Base-by-base conservation (phyloP, 2,329 filamentous ascomycete genomes). In the Rugonectria rugulosa region DNA sequence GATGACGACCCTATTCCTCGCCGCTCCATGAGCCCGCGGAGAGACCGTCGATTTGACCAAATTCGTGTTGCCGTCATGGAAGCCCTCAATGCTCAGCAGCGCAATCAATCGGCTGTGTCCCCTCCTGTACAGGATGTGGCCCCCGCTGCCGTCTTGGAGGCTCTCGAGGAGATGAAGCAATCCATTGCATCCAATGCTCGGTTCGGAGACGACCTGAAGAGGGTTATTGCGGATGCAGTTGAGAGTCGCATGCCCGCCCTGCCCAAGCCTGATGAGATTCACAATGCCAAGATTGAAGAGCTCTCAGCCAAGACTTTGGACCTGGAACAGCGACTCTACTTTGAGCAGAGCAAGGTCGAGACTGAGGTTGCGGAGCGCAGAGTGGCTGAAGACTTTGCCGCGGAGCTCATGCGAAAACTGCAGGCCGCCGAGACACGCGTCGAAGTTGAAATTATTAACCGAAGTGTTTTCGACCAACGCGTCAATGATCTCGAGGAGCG, bases 21-120 rank as follows among this genome's bases (percentile, higher is more conserved):
- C 70, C 87, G 91, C 46, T 89, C 90, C 6, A 81, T 88, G 64
- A 97, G 93, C 64, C 91, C 92, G 15, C 84, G 85, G 53, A 84
- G 88, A 58, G 92, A 96, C 68, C 88, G 88, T 66, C 91, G 86
- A 65, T 74, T 93, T 66, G 92, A 97, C 54, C 92, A 94, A 71
- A 91, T 99, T 61, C 88, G 88, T 49, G 78, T 79, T 20, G 85
- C 86, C 37, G 82, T 94, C 21, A 76, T 88, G 49, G 94, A 98
- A 62, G 92, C 90, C 24, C 76, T 97, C 34, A 80, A 81, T 19
- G 70, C 78, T 9, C 84, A 88, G 51, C 80, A 85, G 45, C 77
- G 72, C 43, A 75, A 69, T 55, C 72, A 73, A 42, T 66, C 70
- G 12, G 71, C 69, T 9, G 69, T 72, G 55, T 55, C 59, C 1